These are phyloP conservation scores for Colletotrichum paranaense DNA, from an alignment of 2,329 filamentous ascomycete genomes.

Conservation along the genomic window DNA sequence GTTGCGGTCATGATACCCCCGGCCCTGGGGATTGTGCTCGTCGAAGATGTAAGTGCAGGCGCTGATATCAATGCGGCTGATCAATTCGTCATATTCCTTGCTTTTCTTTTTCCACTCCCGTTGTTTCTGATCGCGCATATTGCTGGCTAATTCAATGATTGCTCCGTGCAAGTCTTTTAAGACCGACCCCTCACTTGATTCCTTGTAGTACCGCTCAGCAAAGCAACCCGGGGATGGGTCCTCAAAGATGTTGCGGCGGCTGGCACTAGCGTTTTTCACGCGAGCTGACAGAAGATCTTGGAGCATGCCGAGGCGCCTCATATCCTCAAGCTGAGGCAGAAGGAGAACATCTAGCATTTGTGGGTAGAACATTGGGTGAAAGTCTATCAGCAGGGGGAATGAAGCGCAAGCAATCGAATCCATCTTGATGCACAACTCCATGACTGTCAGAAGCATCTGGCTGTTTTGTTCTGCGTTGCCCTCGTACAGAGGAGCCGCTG, in stretches of 20 bases:
- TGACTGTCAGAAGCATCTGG: conserved; percentile 60
- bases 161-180: conserved; percentile 35
- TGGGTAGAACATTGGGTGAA: conserved; percentile 61
- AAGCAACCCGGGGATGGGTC: conserved; percentile 46
- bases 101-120: conserved; percentile 46
- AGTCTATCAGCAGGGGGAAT: conserved; percentile 62
- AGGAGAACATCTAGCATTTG: conserved; percentile 66
- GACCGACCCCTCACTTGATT: conserved; percentile 33
- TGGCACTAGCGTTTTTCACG: conserved; percentile 13
- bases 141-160: conserved; percentile 41
- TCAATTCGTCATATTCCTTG: conserved; percentile 45
- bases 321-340: conserved; percentile 56
- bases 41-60: conserved; percentile 46
- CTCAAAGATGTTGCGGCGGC: conserved; percentile 58
- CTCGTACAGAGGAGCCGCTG: conserved; percentile 51
- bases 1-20: conserved; percentile 38
- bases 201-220: conserved; percentile 42
- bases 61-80: conserved; percentile 42
- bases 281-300: conserved; percentile 54
- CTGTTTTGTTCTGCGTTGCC: conserved; percentile 62
- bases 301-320: conserved; percentile 57
- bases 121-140: conserved; percentile 40
- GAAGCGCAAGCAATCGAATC: conserved; percentile 57
- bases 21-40: conserved; percentile 31
- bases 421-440: conserved; percentile 69